Percentiles rank a stretch among this genome's conserved stretches.
phyloP scores from a whole-genome alignment of 1,139 yeast genomes.

The Candida mesenterica region DNA sequence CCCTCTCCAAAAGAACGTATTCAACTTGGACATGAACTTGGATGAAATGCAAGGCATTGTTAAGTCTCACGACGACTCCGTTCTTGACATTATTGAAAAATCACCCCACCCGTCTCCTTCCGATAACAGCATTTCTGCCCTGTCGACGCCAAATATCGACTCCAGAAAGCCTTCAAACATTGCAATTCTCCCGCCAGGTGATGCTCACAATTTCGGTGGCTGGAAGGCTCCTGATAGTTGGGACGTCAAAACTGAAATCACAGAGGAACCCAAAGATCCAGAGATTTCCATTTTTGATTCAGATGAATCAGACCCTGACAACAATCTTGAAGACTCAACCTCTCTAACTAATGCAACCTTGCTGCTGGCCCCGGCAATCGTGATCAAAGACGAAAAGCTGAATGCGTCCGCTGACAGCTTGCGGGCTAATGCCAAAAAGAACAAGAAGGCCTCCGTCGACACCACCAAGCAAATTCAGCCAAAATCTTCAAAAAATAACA shows the following conservation, averaged over 20 bases:
- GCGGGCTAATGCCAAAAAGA: too few relatives aligned
- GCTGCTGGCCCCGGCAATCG: not conserved
- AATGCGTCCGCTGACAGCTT: too few relatives aligned
- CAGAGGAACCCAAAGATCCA: constrained; percentile 10
- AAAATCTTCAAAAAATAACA: too few relatives aligned
- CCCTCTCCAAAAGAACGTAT: constrained; percentile 6
- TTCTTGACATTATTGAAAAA: too few relatives aligned
- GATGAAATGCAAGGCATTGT: constrained; percentile 56
- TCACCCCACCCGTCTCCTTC: too few relatives aligned
- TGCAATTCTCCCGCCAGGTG: constrained; percentile 2
- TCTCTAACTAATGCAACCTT: not conserved
- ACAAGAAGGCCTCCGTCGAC: too few relatives aligned
- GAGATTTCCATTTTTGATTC: constrained; percentile 18
- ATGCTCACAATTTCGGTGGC: constrained; percentile 12
- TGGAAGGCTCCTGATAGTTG: constrained; percentile 82
- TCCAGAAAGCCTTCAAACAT: constrained; percentile 11
- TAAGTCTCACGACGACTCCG: constrained; percentile 16
- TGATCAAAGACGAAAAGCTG: not conserved
- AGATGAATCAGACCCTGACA: constrained; percentile 17
- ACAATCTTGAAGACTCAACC: constrained; percentile 7
- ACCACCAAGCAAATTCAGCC: not conserved
- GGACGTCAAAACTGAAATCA: constrained; percentile 56
- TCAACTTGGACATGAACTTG: constrained; percentile 48
- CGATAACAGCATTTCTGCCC: not conserved
- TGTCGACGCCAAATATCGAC: not conserved